Percentiles rank a stretch among this genome's conserved stretches.
These are phyloP conservation scores for Durotheca rogersii DNA, from an alignment of 495 filamentous ascomycete genomes.

Conservation along the genomic window DNA sequence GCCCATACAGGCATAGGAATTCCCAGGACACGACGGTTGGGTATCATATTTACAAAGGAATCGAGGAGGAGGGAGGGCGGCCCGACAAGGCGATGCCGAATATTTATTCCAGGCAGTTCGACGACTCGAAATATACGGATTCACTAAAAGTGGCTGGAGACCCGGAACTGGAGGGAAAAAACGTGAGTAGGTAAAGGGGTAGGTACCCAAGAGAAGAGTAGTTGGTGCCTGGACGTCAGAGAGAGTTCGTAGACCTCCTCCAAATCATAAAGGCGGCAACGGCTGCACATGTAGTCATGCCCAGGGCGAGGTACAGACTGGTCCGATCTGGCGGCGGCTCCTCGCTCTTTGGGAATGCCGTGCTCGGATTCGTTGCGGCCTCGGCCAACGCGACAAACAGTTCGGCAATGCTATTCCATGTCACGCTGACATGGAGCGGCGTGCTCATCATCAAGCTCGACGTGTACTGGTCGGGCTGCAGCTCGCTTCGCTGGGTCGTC, in stretches of 20 bases:
- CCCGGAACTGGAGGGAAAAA: no score
- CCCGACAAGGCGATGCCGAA: constrained; percentile 5
- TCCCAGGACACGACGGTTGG: constrained; percentile 24
- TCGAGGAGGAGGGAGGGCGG: constrained; percentile 5
- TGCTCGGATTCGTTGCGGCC: constrained; percentile 83
- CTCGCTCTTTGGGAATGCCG: constrained; percentile 81
- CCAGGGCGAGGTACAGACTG: constrained; percentile 80
- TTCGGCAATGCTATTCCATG: constrained; percentile 86
- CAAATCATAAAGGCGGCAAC: constrained; percentile 77
- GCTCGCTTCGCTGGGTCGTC: constrained; percentile 85
- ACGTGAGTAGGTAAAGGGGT: constrained; percentile 3
- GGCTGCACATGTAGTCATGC: constrained; percentile 75
- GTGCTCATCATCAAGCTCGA: constrained; percentile 74
- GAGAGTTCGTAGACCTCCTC: constrained; percentile 50
- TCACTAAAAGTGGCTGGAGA: not conserved
- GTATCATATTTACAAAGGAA: constrained; percentile 23
- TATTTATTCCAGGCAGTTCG: constrained; percentile 10
- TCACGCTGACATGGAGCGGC: constrained; percentile 90
- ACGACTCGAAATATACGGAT: constrained; percentile 2
- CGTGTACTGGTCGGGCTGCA: constrained; percentile 92
- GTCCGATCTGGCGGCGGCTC: constrained; percentile 81
- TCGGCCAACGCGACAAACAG: constrained; percentile 86
- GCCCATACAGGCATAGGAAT: constrained; percentile 14
- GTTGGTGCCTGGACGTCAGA: no score
- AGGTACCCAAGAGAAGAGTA: constrained; percentile 2